Conservation (phyloP, 1,284 basidiomycete species). For the Cutaneotrichosporon sp. region DNA sequence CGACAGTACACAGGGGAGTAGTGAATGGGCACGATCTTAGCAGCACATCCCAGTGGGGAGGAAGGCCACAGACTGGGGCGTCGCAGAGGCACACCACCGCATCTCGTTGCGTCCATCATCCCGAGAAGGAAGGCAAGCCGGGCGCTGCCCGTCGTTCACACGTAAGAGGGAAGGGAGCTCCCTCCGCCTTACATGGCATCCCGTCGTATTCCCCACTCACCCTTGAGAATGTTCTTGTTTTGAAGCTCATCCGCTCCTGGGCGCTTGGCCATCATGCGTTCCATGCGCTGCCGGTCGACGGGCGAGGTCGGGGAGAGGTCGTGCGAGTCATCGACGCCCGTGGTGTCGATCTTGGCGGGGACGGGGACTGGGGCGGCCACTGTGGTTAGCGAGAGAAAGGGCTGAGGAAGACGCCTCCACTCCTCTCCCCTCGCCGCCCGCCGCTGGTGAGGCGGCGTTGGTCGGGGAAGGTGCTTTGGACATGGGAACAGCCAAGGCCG, state of each 20-base stretch:
- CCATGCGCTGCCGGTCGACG: constrained; percentile 56
- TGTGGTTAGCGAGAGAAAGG: neutral
- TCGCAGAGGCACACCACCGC: neutral
- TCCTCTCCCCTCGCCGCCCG: too few relatives aligned
- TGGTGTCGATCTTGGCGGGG: constrained; percentile 31
- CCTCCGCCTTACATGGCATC: neutral
- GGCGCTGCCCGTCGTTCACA: neutral
- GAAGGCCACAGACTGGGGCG: neutral
- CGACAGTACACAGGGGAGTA: neutral
- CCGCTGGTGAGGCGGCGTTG: neutral
- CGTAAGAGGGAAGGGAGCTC: neutral
- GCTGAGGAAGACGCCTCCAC: neutral
- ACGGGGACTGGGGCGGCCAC: constrained; percentile 25
- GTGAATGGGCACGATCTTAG: neutral
- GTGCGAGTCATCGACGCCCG: constrained; percentile 41
- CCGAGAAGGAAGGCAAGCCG: neutral
- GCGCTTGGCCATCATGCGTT: constrained; percentile 61
- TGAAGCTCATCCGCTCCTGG: constrained; percentile 66
- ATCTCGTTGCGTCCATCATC: neutral
- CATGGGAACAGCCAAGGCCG: neutral
- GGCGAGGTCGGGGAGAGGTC: constrained; percentile 43
- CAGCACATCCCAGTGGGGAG: neutral
- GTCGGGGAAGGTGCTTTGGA: neutral
- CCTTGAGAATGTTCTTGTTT: constrained; percentile 73
- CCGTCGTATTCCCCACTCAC: constrained; percentile 47